Base-by-base conservation (phyloP, 305 asterid species). In the Rubia tinctorum region DNA sequence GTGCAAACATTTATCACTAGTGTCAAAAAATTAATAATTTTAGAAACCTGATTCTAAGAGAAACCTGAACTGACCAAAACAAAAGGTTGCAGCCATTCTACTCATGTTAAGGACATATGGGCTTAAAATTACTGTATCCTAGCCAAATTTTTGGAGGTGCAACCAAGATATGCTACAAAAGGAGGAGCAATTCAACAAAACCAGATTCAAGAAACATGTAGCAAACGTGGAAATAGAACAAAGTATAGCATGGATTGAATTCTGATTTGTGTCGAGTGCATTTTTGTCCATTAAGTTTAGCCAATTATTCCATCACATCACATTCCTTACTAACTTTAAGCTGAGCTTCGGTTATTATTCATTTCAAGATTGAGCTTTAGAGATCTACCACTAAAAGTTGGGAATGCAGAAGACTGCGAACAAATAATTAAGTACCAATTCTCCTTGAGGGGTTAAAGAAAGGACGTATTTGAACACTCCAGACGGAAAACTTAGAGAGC, bases 141-240 rank as follows among this genome's bases (percentile, higher is more conserved):
- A 27, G 13, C 45, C 13, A 20, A 25, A 37, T 2, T 69, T 51
- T 17, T 49, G 63, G 5, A 49, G 27, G 73, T n/a, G 11, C 8
- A 68, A 1, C 15, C 22, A 68, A 68, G 15, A 15, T 34, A 40
- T 64, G 34, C 22, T 23, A 20, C 22, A 14, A 53, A 44, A 17
- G 39, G 9, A 44, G 22, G 71, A 11, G 58, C 40, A 67, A 67
- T 59, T 68, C n/a, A 45, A 68, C 60, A 45, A 68, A 68, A 27
- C 17, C 8, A 23, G 22, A 20, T 25, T 23, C 22, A 2, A 10
- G 49, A 20, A 23, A 67, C n/a, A 43, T n/a, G n/a, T 40, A 20
- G 40, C 27, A 67, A 22, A 44, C 5, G 5, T 20, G 40, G 23
- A 40, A 40, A 66, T 40, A n/a, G 55, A 40, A 42, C 30, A n/a